Conservation (phyloP, 495 filamentous ascomycete genomes). For the Xylaria curta region DNA sequence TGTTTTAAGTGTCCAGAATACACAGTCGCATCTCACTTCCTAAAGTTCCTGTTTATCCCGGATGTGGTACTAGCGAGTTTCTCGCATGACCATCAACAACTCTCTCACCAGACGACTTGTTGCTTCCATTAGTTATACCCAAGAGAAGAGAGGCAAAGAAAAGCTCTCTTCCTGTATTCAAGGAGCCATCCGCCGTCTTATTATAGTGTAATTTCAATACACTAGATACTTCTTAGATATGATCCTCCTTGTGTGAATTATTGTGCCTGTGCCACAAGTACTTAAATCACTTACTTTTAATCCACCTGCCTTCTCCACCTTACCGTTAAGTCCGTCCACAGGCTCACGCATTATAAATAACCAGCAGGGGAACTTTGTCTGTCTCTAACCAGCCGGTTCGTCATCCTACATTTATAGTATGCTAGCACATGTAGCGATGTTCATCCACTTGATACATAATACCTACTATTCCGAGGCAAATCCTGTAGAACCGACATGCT, state of each 20-base stretch:
- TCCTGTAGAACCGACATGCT: not conserved
- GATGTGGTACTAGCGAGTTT: not conserved
- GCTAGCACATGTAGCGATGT: not conserved
- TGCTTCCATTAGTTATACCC: not conserved
- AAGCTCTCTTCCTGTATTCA: not conserved
- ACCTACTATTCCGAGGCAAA: not conserved
- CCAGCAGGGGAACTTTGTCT: not conserved
- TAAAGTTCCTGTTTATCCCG: constrained; percentile 11
- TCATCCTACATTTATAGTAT: constrained; percentile 1
- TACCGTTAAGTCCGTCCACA: not conserved
- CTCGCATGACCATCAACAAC: constrained; percentile 10
- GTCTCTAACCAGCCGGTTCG: not conserved
- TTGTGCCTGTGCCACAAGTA: constrained; percentile 12
- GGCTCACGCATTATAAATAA: constrained; percentile 7
- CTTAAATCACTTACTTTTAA: too few species aligned
- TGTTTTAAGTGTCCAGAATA: not conserved
- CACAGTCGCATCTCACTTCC: constrained; percentile 11
- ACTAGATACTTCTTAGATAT: not conserved
- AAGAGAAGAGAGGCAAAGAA: not conserved
- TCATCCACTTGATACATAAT: constrained; percentile 6
- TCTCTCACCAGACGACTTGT: not conserved
- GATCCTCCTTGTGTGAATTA: not conserved
- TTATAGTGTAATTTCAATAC: not conserved
- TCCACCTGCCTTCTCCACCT: constrained; percentile 15
- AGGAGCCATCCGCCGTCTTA: not conserved